phyloP scores from a whole-genome alignment of 78 protist species.

The Dictyostelium purpureum region DNA sequence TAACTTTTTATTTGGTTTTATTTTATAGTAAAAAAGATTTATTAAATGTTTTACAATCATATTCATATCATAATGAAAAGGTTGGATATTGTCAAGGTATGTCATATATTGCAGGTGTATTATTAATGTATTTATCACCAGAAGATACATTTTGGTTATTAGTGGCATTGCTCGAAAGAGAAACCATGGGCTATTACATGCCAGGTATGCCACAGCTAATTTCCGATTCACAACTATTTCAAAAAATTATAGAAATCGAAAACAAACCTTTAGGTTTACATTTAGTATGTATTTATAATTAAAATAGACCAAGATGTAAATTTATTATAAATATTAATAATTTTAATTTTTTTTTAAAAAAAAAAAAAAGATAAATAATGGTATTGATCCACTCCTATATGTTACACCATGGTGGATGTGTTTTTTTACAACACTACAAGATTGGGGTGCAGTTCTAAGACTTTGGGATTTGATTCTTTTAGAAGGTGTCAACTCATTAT shows the following conservation, averaged over 20 bases:
- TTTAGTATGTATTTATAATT: conserved; percentile 14
- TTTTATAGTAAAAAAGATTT: conserved; percentile 45
- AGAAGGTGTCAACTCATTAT: conserved; percentile 48
- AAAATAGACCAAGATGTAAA: not conserved
- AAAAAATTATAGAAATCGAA: conserved; percentile 51
- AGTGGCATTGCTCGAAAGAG: conserved; percentile 49
- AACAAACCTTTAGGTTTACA: conserved; percentile 25
- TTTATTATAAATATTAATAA: not conserved
- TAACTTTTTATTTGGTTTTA: not conserved
- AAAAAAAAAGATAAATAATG: conserved; percentile 34
- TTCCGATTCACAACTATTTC: conserved; percentile 38
- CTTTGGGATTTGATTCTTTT: conserved; percentile 56
- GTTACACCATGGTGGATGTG: conserved; percentile 83
- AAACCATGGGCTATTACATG: conserved; percentile 48
- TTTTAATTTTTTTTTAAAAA: not conserved
- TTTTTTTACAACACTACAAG: conserved; percentile 48
- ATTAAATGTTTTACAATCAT: conserved; percentile 56
- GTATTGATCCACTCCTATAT: conserved; percentile 69
- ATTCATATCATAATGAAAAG: conserved; percentile 53
- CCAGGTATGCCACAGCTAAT: conserved; percentile 75
- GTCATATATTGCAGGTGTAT: conserved; percentile 75
- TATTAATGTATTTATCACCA: conserved; percentile 56
- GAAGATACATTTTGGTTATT: conserved; percentile 75
- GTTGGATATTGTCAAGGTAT: conserved; percentile 87
- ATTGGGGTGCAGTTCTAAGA: conserved; percentile 34